Conservation (phyloP, 2,329 filamentous ascomycete species). For the Paecilomyces niveus region DNA sequence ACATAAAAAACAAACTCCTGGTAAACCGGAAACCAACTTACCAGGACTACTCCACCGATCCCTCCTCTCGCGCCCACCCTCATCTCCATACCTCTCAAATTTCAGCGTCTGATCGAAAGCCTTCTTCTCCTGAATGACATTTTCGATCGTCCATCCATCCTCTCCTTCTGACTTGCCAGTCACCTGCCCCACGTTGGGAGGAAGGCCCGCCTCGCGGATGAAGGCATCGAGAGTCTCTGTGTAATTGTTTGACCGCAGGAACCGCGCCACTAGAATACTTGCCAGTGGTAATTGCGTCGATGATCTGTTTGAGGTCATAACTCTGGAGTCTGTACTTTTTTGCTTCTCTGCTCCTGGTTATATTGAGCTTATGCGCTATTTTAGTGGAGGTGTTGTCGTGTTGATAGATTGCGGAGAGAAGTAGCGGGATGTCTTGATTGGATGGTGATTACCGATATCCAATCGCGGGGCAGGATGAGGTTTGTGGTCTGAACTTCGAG, state of each 20-base stretch:
- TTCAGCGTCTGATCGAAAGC: constrained; percentile 48
- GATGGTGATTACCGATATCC: not conserved
- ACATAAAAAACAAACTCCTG: not conserved
- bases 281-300: constrained; percentile 15
- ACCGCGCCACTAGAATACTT: constrained; percentile 35
- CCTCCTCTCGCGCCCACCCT: constrained; percentile 29
- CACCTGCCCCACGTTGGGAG: constrained; percentile 42
- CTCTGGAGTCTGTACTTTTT: not conserved
- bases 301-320: not conserved
- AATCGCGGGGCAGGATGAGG: not conserved
- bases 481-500: not conserved
- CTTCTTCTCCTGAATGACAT: constrained; percentile 55
- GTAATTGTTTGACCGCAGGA: constrained; percentile 36
- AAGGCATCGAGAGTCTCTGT: constrained; percentile 51
- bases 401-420: not conserved
- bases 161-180: constrained; percentile 15
- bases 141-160: constrained; percentile 49
- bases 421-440: not conserved
- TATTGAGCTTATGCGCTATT: not conserved
- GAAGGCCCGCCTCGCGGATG: constrained; percentile 49
- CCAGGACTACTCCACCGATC: constrained; percentile 42
- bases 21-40: constrained; percentile 17
- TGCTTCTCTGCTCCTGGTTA: not conserved
- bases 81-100: constrained; percentile 49
- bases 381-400: not conserved